These are phyloP conservation scores for Galerina sulciceps DNA, from an alignment of 768 basidiomycete species.

Conservation along the genomic window DNA sequence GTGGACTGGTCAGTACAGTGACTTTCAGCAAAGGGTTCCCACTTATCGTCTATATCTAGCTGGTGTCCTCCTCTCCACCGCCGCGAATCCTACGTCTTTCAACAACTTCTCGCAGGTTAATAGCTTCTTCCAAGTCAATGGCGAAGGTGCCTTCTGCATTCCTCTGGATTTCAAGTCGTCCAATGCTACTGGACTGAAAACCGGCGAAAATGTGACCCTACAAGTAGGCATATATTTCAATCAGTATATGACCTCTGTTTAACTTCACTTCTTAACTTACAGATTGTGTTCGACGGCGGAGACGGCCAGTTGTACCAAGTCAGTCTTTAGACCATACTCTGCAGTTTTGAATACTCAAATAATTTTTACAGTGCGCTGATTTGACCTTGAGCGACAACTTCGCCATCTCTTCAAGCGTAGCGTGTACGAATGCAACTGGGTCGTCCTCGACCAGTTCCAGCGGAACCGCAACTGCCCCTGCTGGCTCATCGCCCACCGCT, in stretches of 20 bases:
- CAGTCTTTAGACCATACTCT: constrained; percentile 9
- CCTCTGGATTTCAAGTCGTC: constrained; percentile 61
- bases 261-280: neutral
- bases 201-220: constrained; percentile 77
- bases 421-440: constrained; percentile 23
- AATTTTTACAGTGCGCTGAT: constrained; percentile 71
- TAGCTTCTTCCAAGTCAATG: constrained; percentile 51
- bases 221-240: constrained; percentile 38
- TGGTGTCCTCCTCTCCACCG: constrained; percentile 57
- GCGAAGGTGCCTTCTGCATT: constrained; percentile 70
- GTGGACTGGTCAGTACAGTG: constrained; percentile 56
- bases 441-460: constrained; percentile 4
- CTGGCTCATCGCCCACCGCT: neutral
- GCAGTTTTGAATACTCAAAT: neutral
- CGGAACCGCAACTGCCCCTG: neutral
- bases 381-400: constrained; percentile 63
- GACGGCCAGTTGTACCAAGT: constrained; percentile 78
- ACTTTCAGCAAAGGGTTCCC: neutral
- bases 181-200: constrained; percentile 51
- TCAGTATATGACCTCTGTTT: neutral
- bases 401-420: constrained; percentile 45
- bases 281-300: constrained; percentile 68
- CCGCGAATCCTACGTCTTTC: constrained; percentile 65
- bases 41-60: constrained; percentile 33
- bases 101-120: constrained; percentile 60